Evolutionary conservation across 768 basidiomycete genomes (phyloP), one percentile per base, ranked within the genome.

Genomic region (Auricularia sp.): DNA sequence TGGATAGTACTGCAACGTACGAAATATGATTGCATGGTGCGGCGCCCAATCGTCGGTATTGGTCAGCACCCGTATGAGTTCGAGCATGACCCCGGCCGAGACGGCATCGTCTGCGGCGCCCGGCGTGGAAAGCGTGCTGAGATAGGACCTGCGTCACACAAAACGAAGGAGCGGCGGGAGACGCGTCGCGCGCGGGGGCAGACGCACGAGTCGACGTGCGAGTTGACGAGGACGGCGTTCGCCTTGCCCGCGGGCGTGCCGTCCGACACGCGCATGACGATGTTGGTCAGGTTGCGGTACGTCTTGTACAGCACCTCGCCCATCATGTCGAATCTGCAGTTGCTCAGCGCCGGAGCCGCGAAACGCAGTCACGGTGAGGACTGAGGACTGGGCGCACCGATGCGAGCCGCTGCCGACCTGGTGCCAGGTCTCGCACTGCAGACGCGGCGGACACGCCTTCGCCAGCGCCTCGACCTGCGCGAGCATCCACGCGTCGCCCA

Each of bases 381-480:
- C 66, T 47, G 13, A 54, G 39, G 54, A 10, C 37, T 21, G 45
- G 1, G 77, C 87, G 70, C 69, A 94, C 92, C 90, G 79, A 77
- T 96, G 94, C 68, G 83, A 87, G 3, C 94, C 94, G 67, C 86
- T 91, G 2, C 94, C 94, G 69, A 88, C 81, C 75, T 97, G 95
- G 64, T 88, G 79, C 90, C 92, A 96, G 0, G 95, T 85, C 71
- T 97, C 93, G 70, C 96, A 94, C 71, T 95, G 81, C n/a, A 96
- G 76, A 56, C 86, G 86, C 59, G 86, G 77, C 56, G 88, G 84
- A 71, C 94, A 95, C 62, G 85, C 75, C 37, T 75, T 73, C 70
- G 85, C 78, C 44, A 95, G 73, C 54, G 78, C 78, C 63, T 85
- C 76, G 2, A 88, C 88, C 70, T 88, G 83, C 58, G 82, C 76